phyloP scores from a whole-genome alignment of 2,329 filamentous ascomycete genomes.

The Fusarium heterosporum region DNA sequence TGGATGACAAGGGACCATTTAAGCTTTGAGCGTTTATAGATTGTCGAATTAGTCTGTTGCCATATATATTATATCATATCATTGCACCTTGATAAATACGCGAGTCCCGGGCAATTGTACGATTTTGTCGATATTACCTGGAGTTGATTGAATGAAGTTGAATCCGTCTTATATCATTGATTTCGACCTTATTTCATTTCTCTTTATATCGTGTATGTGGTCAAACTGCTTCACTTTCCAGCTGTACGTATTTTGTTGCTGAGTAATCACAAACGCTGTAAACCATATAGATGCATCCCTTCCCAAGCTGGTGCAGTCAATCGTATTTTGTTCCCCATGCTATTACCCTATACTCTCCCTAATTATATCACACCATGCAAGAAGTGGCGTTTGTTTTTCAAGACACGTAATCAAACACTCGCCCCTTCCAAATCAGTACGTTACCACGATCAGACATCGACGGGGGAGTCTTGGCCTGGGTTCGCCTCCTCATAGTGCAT shows the following conservation, averaged over 20 bases:
- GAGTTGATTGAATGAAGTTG: too few species aligned
- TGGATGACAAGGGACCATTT: conserved; percentile 17
- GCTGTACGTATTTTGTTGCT: background rate
- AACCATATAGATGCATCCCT: background rate
- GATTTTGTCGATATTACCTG: too few species aligned
- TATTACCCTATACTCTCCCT: background rate
- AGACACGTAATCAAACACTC: background rate
- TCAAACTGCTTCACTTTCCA: too few species aligned
- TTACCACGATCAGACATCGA: conserved; percentile 13
- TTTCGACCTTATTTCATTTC: too few species aligned
- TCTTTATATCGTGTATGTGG: too few species aligned
- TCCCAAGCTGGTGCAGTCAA: background rate
- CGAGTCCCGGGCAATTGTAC: background rate
- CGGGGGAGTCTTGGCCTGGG: conserved; percentile 52
- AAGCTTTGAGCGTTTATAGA: conserved; percentile 5
- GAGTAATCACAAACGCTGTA: background rate
- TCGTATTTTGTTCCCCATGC: background rate
- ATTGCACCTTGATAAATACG: background rate
- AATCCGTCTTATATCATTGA: too few species aligned
- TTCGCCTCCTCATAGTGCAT: conserved; percentile 62
- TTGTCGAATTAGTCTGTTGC: background rate
- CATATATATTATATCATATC: background rate
- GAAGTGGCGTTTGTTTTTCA: background rate
- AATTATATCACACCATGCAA: background rate
- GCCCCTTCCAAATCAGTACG: background rate